These are phyloP conservation scores for Penicillium coprophilum DNA, from an alignment of 495 filamentous ascomycete genomes.

Conservation along the genomic window DNA sequence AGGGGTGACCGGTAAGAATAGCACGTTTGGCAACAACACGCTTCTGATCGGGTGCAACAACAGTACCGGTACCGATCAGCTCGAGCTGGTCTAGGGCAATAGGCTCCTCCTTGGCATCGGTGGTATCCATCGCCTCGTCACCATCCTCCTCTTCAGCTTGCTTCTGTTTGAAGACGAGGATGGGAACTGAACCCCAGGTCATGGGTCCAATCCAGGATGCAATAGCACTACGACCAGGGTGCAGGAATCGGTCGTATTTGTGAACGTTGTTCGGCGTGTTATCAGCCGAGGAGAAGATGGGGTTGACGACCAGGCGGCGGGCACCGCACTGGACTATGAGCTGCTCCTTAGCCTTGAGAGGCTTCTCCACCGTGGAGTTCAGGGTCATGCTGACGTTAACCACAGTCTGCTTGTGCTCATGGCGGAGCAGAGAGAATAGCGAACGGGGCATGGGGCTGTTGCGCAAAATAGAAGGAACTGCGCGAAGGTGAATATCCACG, in stretches of 20 bases:
- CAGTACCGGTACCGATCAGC: slow-evolving; percentile 82
- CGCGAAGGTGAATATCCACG: slow-evolving; percentile 76
- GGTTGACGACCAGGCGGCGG: slow-evolving; percentile 80
- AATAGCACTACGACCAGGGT: slow-evolving; percentile 86
- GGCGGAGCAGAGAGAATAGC: slow-evolving; percentile 81
- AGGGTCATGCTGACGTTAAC: slow-evolving; percentile 85
- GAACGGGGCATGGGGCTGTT: slow-evolving; percentile 59
- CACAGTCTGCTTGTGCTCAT: slow-evolving; percentile 90
- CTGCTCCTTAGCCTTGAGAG: slow-evolving; percentile 86
- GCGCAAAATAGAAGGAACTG: slow-evolving; percentile 62
- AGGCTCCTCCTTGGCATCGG: slow-evolving; percentile 30
- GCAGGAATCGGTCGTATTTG: slow-evolving; percentile 91
- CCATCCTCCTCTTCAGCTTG: slow-evolving; percentile 32
- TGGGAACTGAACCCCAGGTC: slow-evolving; percentile 87
- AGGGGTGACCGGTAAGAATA: slow-evolving; percentile 92
- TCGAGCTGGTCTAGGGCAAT: slow-evolving; percentile 49
- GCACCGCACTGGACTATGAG: slow-evolving; percentile 87
- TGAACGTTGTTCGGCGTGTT: slow-evolving; percentile 92
- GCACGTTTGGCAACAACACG: slow-evolving; percentile 92
- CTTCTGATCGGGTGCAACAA: slow-evolving; percentile 70
- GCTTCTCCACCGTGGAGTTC: slow-evolving; percentile 63
- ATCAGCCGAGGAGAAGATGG: slow-evolving; percentile 80
- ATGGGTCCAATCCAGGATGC: slow-evolving; percentile 88
- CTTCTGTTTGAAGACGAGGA: slow-evolving; percentile 76
- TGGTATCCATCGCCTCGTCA: slow-evolving; percentile 41